Conservation (phyloP, 331 rosid species). For the Spiraea crenata region DNA sequence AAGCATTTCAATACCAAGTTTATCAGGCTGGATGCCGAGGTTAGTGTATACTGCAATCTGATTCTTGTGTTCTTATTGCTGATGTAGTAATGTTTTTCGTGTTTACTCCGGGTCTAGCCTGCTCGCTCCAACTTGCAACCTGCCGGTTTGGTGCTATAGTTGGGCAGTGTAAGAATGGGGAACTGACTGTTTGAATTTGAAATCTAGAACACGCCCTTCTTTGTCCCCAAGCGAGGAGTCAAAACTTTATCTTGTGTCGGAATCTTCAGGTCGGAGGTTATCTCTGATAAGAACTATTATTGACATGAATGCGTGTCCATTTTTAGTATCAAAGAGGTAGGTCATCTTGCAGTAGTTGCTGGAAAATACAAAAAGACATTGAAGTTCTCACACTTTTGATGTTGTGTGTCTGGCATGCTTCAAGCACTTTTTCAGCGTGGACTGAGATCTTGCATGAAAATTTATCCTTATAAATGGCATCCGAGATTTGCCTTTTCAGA, state of each 20-base stretch:
- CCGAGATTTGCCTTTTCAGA: constrained; percentile 44
- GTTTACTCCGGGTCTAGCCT: constrained; percentile 21
- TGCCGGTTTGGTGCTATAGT: not conserved
- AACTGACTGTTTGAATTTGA: constrained; percentile 24
- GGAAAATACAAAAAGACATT: not conserved
- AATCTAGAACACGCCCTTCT: constrained; percentile 96
- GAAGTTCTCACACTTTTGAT: not conserved
- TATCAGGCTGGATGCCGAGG: constrained; percentile 91
- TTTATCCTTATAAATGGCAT: not conserved
- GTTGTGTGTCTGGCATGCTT: not conserved
- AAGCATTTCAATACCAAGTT: constrained; percentile 76
- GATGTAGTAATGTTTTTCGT: constrained; percentile 2
- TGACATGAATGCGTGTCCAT: not conserved
- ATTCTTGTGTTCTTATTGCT: constrained; percentile 7
- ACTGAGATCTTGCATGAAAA: not conserved
- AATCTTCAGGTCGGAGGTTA: constrained; percentile 77
- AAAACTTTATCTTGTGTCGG: constrained; percentile 91
- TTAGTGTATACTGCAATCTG: constrained; percentile 26
- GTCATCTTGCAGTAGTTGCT: not conserved
- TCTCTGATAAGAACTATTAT: constrained; percentile 9
- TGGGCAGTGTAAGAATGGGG: not conserved
- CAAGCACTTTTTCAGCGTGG: not conserved
- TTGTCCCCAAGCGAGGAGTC: constrained; percentile 76
- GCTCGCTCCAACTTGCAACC: constrained; percentile 2
- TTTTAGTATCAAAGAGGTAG: constrained; percentile 7